phyloP scores from a whole-genome alignment of 2,329 filamentous ascomycete genomes.

The Epichloe uncinata region DNA sequence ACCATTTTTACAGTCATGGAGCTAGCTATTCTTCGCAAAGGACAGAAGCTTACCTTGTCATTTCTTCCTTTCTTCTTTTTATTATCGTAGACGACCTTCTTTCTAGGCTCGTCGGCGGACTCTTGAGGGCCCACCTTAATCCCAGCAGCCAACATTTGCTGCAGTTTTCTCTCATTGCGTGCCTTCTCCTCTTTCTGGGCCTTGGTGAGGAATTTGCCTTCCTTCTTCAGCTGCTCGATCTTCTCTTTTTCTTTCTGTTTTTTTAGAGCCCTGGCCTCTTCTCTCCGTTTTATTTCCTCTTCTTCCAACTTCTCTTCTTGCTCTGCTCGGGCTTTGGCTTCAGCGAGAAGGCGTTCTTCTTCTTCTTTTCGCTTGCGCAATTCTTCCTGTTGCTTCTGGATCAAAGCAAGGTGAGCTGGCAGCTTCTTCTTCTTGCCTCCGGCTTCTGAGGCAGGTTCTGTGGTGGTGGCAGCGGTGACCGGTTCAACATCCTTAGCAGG shows the following conservation, averaged over 20 bases:
- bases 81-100: constrained; percentile 61
- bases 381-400: constrained; percentile 77
- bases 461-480: constrained; percentile 26
- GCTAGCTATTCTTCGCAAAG: neutral
- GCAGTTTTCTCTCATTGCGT: constrained; percentile 62
- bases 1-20: neutral
- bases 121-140: constrained; percentile 55
- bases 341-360: constrained; percentile 43
- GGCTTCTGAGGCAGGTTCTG: constrained; percentile 29
- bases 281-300: constrained; percentile 56
- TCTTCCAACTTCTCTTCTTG: constrained; percentile 50
- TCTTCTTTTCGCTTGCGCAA: constrained; percentile 54
- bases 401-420: constrained; percentile 53
- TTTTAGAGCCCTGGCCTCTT: constrained; percentile 63
- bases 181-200: constrained; percentile 74
- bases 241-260: constrained; percentile 81
- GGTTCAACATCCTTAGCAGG: constrained; percentile 30
- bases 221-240: constrained; percentile 76
- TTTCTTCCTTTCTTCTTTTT: constrained; percentile 64
- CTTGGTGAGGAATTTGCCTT: constrained; percentile 77
- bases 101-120: constrained; percentile 51
- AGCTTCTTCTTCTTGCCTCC: constrained; percentile 81
- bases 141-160: constrained; percentile 73
- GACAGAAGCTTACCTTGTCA: constrained; percentile 32
- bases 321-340: constrained; percentile 51